Conservation (phyloP, 148 eudicot genomes). For the Cornus suecica region DNA sequence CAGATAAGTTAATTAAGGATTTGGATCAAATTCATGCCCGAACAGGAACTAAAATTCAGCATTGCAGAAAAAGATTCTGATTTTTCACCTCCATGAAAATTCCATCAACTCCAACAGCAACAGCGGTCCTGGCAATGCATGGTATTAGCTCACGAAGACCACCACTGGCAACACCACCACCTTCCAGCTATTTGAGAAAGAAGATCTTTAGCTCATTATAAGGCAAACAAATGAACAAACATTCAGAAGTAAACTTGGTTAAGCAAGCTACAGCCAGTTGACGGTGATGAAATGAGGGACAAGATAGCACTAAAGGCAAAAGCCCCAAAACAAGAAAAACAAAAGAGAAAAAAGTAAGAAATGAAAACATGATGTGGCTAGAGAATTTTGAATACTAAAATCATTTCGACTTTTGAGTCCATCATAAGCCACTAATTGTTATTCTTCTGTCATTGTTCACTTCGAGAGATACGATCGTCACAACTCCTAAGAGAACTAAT, state of each 20-base stretch:
- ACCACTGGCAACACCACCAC: conserved; percentile 97
- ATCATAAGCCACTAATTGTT: not conserved
- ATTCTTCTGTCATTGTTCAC: not conserved
- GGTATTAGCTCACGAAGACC: conserved; percentile 90
- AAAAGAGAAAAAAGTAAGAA: not conserved
- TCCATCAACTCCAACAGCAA: conserved; percentile 96
- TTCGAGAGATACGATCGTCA: not conserved
- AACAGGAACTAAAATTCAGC: not conserved
- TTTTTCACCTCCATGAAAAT: conserved; percentile 83
- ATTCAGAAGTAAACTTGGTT: not conserved
- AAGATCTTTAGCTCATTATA: conserved; percentile 2
- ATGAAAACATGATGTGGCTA: not conserved
- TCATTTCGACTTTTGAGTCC: not conserved
- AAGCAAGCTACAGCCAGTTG: conserved; percentile 2
- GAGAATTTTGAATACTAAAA: not conserved
- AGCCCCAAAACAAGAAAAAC: not conserved
- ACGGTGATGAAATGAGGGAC: not conserved
- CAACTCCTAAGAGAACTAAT: not conserved
- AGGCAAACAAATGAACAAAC: not conserved
- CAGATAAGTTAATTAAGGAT: too few relatives aligned
- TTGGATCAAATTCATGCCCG: not conserved
- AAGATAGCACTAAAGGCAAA: not conserved
- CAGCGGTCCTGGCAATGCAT: conserved; percentile 92
- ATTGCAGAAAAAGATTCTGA: not conserved
- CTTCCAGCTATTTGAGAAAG: conserved; percentile 54